Conservation (phyloP, 106 monocot genomes). For the Dendrobium huoshanense region DNA sequence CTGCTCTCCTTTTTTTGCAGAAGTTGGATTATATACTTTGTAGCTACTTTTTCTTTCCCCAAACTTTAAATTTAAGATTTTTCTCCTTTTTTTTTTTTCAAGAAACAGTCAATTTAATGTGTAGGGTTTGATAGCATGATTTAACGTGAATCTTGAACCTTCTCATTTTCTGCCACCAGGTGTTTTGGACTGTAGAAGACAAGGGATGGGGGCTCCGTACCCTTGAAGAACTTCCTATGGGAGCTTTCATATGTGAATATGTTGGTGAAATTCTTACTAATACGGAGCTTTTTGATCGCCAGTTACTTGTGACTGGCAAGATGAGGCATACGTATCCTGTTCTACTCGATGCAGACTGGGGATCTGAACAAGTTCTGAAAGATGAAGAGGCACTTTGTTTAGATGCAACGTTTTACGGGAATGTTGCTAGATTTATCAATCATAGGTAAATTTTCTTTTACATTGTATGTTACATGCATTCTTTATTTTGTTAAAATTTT, state of each 20-base stretch:
- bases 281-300: constrained; percentile 74
- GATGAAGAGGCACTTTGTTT: constrained; percentile 95
- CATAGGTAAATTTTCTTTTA: constrained; percentile 50
- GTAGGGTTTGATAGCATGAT: neutral
- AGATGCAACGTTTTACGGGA: constrained; percentile 90
- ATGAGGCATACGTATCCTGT: constrained; percentile 74
- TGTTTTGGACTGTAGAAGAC: constrained; percentile 43
- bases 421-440: constrained; percentile 87
- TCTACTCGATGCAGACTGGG: constrained; percentile 86
- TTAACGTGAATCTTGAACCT: neutral
- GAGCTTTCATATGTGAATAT: constrained; percentile 89
- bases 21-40: too few species aligned
- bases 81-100: neutral
- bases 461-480: neutral
- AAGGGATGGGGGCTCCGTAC: constrained; percentile 90
- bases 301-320: constrained; percentile 31
- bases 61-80: neutral
- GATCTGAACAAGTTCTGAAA: constrained; percentile 65
- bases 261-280: constrained; percentile 86
- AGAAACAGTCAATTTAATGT: neutral
- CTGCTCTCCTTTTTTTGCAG: neutral
- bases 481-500: neutral
- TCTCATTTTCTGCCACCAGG: constrained; percentile 24
- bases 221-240: constrained; percentile 56
- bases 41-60: neutral